phyloP scores from a whole-genome alignment of 768 basidiomycete species.

The Phanerochaete carnosa region DNA sequence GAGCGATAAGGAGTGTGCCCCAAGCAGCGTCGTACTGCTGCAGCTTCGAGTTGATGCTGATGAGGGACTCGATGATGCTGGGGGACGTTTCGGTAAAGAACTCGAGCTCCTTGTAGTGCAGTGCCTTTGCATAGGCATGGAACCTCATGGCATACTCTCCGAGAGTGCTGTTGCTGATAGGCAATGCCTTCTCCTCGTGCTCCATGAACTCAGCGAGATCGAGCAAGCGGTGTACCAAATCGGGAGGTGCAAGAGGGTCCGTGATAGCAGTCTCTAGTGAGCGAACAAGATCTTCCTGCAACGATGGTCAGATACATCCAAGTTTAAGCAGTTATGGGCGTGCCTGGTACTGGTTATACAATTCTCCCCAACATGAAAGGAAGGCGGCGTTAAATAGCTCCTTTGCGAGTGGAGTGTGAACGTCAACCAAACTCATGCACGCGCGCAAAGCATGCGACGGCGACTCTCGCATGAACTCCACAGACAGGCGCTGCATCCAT shows the following conservation, averaged over 20 bases:
- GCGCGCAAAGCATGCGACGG: conserved; percentile 97
- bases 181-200: conserved; percentile 93
- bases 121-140: conserved; percentile 93
- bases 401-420: conserved; percentile 85
- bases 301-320: neutral
- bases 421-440: conserved; percentile 90
- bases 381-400: conserved; percentile 99
- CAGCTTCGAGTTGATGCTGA: conserved; percentile 93
- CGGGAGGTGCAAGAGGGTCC: conserved; percentile 73
- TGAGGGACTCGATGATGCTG: conserved; percentile 88
- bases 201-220: conserved; percentile 99
- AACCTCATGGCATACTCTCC: conserved; percentile 93
- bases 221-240: conserved; percentile 86
- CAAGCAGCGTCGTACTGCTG: conserved; percentile 98
- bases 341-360: conserved; percentile 97
- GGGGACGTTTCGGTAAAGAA: conserved; percentile 92
- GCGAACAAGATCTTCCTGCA: conserved; percentile 89
- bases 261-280: conserved; percentile 86
- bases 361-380: conserved; percentile 93
- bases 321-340: conserved; percentile 12
- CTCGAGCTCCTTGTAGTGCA: conserved; percentile 98
- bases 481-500: conserved; percentile 91
- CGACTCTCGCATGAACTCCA: conserved; percentile 97
- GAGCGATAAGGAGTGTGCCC: conserved; percentile 90
- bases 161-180: conserved; percentile 89